Evolutionary conservation across 2,329 filamentous ascomycete species (phyloP).

Genomic region (Claviceps cyperi): DNA sequence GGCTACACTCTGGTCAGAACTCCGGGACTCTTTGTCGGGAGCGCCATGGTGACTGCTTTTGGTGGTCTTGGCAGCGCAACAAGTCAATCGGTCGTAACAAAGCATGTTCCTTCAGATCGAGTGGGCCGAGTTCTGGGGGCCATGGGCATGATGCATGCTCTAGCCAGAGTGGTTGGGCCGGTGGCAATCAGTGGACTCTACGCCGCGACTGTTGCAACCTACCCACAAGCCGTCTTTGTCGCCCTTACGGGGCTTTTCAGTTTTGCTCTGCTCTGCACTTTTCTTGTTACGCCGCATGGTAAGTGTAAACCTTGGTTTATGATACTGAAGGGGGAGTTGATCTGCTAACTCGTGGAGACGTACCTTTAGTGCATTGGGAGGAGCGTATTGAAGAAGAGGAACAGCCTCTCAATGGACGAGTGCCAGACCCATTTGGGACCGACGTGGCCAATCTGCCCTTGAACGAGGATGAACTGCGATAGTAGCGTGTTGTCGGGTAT

Average conservation of each 20-base stretch:
- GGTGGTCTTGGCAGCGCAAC: constrained; percentile 80
- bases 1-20: constrained; percentile 57
- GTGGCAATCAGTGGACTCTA: constrained; percentile 79
- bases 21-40: constrained; percentile 51
- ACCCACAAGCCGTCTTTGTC: constrained; percentile 73
- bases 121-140: constrained; percentile 84
- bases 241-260: constrained; percentile 54
- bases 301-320: constrained; percentile 23
- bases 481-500: constrained; percentile 4
- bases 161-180: constrained; percentile 66
- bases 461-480: constrained; percentile 16
- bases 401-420: constrained; percentile 9
- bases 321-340: too few relatives aligned
- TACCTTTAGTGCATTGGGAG: constrained; percentile 19
- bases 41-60: constrained; percentile 58
- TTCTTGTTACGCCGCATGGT: constrained; percentile 63
- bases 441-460: constrained; percentile 9
- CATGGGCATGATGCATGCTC: constrained; percentile 69
- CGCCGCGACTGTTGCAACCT: constrained; percentile 60
- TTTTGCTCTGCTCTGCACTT: constrained; percentile 49
- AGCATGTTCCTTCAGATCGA: constrained; percentile 71
- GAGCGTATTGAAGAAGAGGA: constrained; percentile 12
- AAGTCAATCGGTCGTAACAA: constrained; percentile 71
- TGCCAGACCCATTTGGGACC: constrained; percentile 5
- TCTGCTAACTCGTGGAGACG: neutral